Evolutionary conservation across 75 land plant species (phyloP).

Genomic region (Pinus taeda): DNA sequence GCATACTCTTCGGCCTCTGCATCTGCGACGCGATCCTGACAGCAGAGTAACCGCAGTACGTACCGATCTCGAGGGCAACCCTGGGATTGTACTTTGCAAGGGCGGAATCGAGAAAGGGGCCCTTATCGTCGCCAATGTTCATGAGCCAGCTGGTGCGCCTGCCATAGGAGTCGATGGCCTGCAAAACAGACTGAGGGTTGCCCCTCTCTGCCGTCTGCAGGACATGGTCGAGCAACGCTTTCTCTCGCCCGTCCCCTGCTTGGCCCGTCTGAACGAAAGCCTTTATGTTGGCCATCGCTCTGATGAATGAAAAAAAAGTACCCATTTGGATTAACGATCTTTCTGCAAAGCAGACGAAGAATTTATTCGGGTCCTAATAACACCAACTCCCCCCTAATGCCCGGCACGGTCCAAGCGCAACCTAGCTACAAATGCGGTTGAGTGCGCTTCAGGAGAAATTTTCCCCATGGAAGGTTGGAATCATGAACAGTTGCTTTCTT

Average conservation of each 20-base stretch:
- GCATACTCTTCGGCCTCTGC: background rate
- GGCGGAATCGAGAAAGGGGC: slow-evolving; percentile 15
- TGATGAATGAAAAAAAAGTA: background rate
- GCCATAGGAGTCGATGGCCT: slow-evolving; percentile 10
- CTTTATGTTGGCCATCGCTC: background rate
- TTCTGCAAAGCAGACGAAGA: no score
- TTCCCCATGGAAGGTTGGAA: no score
- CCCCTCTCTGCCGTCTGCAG: slow-evolving; percentile 7
- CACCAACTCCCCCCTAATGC: no score
- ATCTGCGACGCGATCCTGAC: slow-evolving; percentile 14
- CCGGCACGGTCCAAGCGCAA: no score
- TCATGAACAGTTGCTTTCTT: no score
- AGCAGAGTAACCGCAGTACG: slow-evolving; percentile 27
- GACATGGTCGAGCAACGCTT: slow-evolving; percentile 12
- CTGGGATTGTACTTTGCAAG: slow-evolving; percentile 7
- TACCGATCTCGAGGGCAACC: slow-evolving; percentile 19
- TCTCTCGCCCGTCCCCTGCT: slow-evolving; percentile 24
- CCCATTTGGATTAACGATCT: background rate
- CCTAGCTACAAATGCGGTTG: no score
- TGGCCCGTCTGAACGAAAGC: background rate
- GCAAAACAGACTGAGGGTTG: slow-evolving; percentile 12
- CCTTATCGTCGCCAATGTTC: slow-evolving; percentile 25
- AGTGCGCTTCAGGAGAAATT: no score
- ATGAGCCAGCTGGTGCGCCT: slow-evolving; percentile 16
- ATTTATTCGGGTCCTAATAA: no score